These are phyloP conservation scores for Aureobasidium sp. DNA, from an alignment of 2,329 filamentous ascomycete species.

Conservation along the genomic window DNA sequence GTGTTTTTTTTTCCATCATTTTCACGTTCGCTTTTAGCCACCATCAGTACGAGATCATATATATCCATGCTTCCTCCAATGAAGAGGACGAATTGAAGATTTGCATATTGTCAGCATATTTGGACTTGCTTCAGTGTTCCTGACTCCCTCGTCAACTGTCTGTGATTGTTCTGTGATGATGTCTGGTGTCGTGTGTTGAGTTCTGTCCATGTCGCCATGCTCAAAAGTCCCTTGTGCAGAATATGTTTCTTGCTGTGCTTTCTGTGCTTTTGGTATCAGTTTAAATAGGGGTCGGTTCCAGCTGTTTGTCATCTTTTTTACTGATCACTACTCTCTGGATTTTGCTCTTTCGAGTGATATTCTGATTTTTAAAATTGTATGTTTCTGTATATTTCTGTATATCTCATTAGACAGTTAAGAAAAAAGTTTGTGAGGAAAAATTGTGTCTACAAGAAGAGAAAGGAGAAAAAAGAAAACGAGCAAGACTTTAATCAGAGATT, in stretches of 20 bases:
- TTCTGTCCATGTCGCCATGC: too few species aligned
- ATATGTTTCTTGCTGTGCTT: too few species aligned
- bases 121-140: too few species aligned
- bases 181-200: too few species aligned
- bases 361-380: background rate
- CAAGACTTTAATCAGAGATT: background rate
- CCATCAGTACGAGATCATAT: background rate
- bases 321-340: too few species aligned
- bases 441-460: background rate
- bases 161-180: too few species aligned
- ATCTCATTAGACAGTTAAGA: background rate
- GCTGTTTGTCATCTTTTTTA: too few species aligned
- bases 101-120: background rate
- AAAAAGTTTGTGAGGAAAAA: background rate
- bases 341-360: background rate
- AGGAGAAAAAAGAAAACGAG: background rate
- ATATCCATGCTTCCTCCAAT: background rate
- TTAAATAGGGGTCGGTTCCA: too few species aligned
- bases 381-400: too few species aligned
- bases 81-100: background rate
- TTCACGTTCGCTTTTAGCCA: background rate
- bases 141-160: background rate
- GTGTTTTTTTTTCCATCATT: background rate
- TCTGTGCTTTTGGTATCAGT: too few species aligned
- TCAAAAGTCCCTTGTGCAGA: too few species aligned